These are phyloP conservation scores for Cokeromyces recurvatus DNA, from an alignment of 371 early-diverging fungal species.

Conservation along the genomic window DNA sequence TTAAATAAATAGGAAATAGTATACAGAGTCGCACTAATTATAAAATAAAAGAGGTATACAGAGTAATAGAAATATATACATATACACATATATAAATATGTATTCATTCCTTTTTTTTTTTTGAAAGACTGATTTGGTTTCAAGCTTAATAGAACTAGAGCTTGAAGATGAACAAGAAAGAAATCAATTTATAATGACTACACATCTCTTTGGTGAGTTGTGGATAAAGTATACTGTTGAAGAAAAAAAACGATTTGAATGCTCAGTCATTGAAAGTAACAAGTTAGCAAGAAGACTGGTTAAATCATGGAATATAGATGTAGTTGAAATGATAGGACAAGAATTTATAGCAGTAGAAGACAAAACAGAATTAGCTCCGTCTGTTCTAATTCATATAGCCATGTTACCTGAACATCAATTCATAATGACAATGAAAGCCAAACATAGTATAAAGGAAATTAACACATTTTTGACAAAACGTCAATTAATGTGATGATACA, in stretches of 20 bases:
- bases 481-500: too few species aligned
- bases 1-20: too few species aligned
- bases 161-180: background rate
- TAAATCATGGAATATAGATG: slow-evolving; percentile 14
- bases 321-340: slow-evolving; percentile 29
- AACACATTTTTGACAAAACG: slow-evolving; percentile 6
- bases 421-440: slow-evolving; percentile 13
- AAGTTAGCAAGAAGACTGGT: slow-evolving; percentile 8
- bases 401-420: slow-evolving; percentile 11
- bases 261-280: slow-evolving; percentile 9
- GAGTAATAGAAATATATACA: too few species aligned
- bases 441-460: slow-evolving; percentile 2
- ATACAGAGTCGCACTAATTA: too few species aligned
- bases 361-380: background rate
- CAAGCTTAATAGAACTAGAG: slow-evolving; percentile 24
- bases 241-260: slow-evolving; percentile 9
- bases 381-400: slow-evolving; percentile 19
- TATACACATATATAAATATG: too few species aligned
- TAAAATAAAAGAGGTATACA: too few species aligned
- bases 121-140: slow-evolving; percentile 9
- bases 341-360: slow-evolving; percentile 26
- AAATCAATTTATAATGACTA: slow-evolving; percentile 3
- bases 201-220: slow-evolving; percentile 22
- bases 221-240: slow-evolving; percentile 23
- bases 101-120: background rate